phyloP scores from a whole-genome alignment of 331 rosid species.

The Phaseolus coccineus region DNA sequence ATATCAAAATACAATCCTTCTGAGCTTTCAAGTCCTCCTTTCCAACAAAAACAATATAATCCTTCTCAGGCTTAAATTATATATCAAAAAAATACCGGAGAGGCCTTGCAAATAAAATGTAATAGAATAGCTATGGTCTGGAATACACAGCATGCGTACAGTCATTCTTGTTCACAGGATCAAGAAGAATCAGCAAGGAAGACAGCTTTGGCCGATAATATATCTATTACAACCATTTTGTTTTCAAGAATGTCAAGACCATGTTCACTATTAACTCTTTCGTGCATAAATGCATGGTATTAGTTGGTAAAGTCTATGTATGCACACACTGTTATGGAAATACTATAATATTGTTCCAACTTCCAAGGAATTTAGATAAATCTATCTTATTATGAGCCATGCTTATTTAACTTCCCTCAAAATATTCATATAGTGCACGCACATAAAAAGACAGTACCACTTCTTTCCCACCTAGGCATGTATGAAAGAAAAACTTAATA shows the following conservation, averaged over 20 bases:
- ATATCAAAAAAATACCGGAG: neutral
- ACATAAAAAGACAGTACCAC: neutral
- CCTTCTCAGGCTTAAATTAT: neutral
- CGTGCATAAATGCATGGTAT: constrained; percentile 12
- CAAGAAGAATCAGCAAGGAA: constrained; percentile 15
- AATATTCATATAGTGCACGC: constrained; percentile 15
- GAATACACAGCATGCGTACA: constrained; percentile 20
- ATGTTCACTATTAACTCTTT: constrained; percentile 13
- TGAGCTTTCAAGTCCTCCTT: no score
- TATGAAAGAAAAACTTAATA: constrained; percentile 15
- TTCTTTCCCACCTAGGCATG: constrained; percentile 9
- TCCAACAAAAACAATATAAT: neutral
- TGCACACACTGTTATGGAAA: constrained; percentile 11
- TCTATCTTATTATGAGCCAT: neutral
- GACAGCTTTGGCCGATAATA: constrained; percentile 9
- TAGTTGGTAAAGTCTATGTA: constrained; percentile 26
- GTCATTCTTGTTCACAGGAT: constrained; percentile 12
- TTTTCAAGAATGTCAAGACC: constrained; percentile 18
- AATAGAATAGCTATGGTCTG: neutral
- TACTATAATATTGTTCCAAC: neutral
- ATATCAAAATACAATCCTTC: constrained; percentile 15
- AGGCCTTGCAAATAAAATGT: neutral
- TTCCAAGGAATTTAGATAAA: constrained; percentile 28
- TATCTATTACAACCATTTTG: constrained; percentile 1
- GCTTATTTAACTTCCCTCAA: constrained; percentile 17